Conservation (phyloP, 2,329 filamentous ascomycete species). For the Cordyceps cicadae region DNA sequence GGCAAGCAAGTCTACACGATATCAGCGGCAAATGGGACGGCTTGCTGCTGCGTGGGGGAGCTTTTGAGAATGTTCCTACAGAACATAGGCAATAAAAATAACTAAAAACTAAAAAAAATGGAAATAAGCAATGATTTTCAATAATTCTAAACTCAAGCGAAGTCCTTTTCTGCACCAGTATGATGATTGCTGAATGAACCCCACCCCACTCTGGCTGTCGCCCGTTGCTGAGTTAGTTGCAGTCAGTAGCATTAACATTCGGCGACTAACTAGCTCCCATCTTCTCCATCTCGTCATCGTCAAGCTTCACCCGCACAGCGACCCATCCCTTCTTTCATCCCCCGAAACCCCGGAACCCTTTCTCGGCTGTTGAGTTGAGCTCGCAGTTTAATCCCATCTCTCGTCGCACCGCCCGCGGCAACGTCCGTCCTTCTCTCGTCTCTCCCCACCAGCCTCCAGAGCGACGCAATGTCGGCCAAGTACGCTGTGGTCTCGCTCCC, state of each 20-base stretch:
- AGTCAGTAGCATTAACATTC: background rate
- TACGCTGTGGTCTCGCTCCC: constrained; percentile 90
- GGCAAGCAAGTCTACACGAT: no score
- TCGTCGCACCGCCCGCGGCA: background rate
- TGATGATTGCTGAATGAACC: background rate
- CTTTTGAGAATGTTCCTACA: no score
- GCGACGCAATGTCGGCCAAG: constrained; percentile 42
- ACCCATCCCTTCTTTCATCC: background rate
- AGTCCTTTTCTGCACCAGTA: no score
- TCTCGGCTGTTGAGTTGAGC: background rate
- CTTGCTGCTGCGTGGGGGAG: no score
- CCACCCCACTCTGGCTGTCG: background rate
- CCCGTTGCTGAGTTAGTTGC: background rate
- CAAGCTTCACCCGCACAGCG: background rate
- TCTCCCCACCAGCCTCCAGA: background rate
- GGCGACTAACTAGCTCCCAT: background rate
- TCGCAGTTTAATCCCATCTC: background rate
- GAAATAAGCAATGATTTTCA: no score
- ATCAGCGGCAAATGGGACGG: no score
- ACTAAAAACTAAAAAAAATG: no score
- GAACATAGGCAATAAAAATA: no score
- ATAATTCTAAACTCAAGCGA: no score
- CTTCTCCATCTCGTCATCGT: constrained; percentile 6
- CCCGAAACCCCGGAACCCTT: background rate
- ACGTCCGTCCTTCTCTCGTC: background rate